Percentiles rank a stretch among this genome's conserved stretches.
Conservation (phyloP, 345 rosid genomes). For the Cardamine resedifolia region DNA sequence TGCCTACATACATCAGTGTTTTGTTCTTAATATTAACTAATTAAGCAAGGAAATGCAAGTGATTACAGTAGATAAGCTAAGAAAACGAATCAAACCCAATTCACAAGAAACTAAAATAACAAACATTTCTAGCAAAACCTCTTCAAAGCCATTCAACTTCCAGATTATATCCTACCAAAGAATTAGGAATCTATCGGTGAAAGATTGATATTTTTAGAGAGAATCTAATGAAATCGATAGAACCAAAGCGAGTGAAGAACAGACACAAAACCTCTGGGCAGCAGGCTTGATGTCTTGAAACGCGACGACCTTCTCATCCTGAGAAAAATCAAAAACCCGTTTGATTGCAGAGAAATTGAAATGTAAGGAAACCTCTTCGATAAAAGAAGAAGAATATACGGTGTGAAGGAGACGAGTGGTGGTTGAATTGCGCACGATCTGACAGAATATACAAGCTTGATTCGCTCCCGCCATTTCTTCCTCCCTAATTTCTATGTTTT, state of each 20-base stretch:
- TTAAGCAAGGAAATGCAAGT: not conserved
- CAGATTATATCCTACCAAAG: not conserved
- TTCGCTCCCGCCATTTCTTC: slow-evolving; percentile 59
- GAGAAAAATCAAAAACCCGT: slow-evolving; percentile 20
- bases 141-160: not conserved
- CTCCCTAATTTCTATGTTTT: slow-evolving; percentile 6
- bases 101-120: not conserved
- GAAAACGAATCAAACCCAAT: not conserved
- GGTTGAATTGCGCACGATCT: slow-evolving; percentile 51
- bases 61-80: not conserved
- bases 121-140: not conserved
- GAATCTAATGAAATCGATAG: not conserved
- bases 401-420: slow-evolving; percentile 58
- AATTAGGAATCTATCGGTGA: not conserved
- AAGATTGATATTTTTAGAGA: not conserved
- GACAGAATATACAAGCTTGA: slow-evolving; percentile 68
- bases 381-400: slow-evolving; percentile 39
- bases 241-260: not conserved
- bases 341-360: not conserved
- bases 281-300: slow-evolving; percentile 85
- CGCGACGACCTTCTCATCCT: slow-evolving; percentile 84
- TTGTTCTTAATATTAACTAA: not conserved
- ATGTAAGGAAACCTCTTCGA: not conserved
- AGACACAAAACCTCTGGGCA: slow-evolving; percentile 61
- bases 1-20: slow-evolving; percentile 55